Evolutionary conservation across 2,329 filamentous ascomycete genomes (phyloP), one percentile per base, ranked within the genome.

Genomic region (Zasmidium citrigriseum): DNA sequence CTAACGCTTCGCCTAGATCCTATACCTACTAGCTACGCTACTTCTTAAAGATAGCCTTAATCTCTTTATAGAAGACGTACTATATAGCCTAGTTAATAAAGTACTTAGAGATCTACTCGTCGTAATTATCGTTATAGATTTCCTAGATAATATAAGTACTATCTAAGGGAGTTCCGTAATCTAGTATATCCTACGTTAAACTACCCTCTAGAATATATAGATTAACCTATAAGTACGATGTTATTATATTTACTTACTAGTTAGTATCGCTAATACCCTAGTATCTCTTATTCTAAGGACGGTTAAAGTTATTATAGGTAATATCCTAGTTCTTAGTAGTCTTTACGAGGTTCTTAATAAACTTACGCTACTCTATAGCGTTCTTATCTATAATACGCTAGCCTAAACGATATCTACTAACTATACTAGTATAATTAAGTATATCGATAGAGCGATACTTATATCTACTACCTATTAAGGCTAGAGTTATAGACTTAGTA

Each of bases 181-280:
- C 23, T 38, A 38, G 29, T 51, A 27, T 18, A 51, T 27, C 20
- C 25, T 51, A 14, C 25, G 14, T 18, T 51, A 27, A 10, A 20
- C 29, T 11, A 34, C 34, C 48, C n/a, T n/a, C n/a, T 51, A 18
- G 48, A 21, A 51, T 51, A 20, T 51, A 51, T 25, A 27, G 12
- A 21, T 20, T 27, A 7, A 21, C 29, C 1, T 16, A n/a, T 16
- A 51, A 20, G 20, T 29, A 29, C 14, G 25, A 51, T 18, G 48
- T 51, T 3, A 25, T 51, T 25, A 50, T 50, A 50, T 50, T 50
- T 9, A 23, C 25, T 22, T 50, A 25, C 47, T 50, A 12, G 24
- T 50, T 50, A 12, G 11, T 24, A 9, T 50, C 7, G 20, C 47
- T 18, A 29, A 29, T 25, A 25, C 22, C 24, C 47, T 50, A 25